Evolutionary conservation across 2,329 filamentous ascomycete species (phyloP), one percentile per base, ranked within the genome.

Genomic region (Corniculantispora saksenae): DNA sequence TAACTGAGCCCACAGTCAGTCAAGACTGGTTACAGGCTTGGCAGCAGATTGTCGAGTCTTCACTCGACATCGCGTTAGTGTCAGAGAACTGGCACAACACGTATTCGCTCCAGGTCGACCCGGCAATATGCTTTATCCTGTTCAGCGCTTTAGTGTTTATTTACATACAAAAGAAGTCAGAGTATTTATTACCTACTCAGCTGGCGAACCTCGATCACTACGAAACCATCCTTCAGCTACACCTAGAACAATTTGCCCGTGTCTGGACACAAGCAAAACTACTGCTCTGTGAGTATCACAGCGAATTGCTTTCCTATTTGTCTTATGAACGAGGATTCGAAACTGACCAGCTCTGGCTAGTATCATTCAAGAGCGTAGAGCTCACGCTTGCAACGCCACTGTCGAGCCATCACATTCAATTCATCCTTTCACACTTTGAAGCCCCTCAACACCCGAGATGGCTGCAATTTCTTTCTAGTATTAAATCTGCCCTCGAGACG

Each of bases 391-490:
- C 57, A 35, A 43, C 57, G 17, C 40, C 59, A 51, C 60, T 64
- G n/a, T 63, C 58, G 1, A 43, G 63, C 29, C n/a, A 23, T 12
- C 66, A 69, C 35, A 55, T 69, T 50, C 61, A 59, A 23, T 55
- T 35, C 23, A 64, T 67, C 9, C 45, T 69, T 5, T 59, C 59
- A 25, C 64, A 61, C 21, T 69, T 69, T 40, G 66, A 69, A 51
- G 63, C 61, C 38, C 67, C 67, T 15, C 55, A 68, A 27, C 67
- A 69, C 23, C 67, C 67, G 17, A 58, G 66, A 27, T 69, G 67
- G 67, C 25, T 69, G 50, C 62, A 63, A 29, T 69, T 69, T 29
- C 57, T 69, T 4, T 64, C 57, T 21, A 21, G n/a, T 25, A 50
- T 50, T 50, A 21, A 50, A 50, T 21, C 19, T 50, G 23, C 19